Percentiles rank a stretch among this genome's conserved stretches.
These are phyloP conservation scores for Voacanga thouarsii DNA, from an alignment of 257 asterid genomes.

Conservation along the genomic window DNA sequence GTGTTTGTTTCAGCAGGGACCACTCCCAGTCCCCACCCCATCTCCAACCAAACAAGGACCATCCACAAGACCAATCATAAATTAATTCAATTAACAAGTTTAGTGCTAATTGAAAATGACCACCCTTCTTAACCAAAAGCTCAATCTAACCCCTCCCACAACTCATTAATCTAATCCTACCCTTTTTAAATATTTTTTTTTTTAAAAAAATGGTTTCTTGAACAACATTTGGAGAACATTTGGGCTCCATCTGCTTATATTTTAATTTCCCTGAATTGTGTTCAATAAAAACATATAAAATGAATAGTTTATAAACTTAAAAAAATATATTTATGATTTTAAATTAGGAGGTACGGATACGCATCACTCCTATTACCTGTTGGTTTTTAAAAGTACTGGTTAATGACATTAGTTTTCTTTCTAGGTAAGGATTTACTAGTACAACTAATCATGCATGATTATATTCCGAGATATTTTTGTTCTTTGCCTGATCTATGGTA, in stretches of 20 bases:
- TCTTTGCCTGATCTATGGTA: slow-evolving; percentile 5
- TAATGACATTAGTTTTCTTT: background rate
- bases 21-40: background rate
- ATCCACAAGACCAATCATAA: slow-evolving; percentile 1
- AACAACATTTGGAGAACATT: background rate
- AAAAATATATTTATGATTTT: background rate
- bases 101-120: slow-evolving; percentile 19
- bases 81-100: background rate
- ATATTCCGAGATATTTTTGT: slow-evolving; percentile 10
- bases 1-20: no score
- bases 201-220: background rate
- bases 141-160: background rate
- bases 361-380: background rate
- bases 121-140: background rate
- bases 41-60: background rate
- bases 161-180: background rate
- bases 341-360: background rate
- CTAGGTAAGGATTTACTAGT: background rate
- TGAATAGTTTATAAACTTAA: background rate
- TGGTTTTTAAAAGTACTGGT: background rate
- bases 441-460: slow-evolving; percentile 7
- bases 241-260: background rate
- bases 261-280: background rate
- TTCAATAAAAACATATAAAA: no score
- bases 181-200: background rate